Evolutionary conservation across 2,329 filamentous ascomycete species (phyloP), one percentile per base, ranked within the genome.

Genomic region (Cryphonectria nitschkei): DNA sequence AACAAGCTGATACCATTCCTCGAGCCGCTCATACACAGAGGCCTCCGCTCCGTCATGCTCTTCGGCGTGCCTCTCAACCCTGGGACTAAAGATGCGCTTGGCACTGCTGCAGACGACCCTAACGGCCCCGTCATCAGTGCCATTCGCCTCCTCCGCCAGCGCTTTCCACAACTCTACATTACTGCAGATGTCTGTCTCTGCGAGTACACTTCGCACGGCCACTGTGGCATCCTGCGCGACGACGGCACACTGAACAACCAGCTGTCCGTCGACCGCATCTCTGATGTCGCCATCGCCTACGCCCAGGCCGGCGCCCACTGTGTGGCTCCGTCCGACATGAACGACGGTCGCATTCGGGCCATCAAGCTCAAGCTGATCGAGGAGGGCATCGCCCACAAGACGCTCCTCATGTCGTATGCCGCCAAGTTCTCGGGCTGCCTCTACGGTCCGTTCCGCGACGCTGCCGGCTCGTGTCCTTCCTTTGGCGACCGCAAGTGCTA

Each of bases 331-430:
- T 97, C 94, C 1, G 96, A 99, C 81, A 99, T 99, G 96, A 99
- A 98, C 80, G 96, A 99, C 80, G 96, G 96, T 39, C 92, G 96
- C 74, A 97, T 99, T 77, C 93, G 95, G 71, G 95, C 95, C 73
- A 99, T 99, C 81, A 99, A 99, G 86, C 88, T 98, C 68, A 98
- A 98, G 85, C 86, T 99, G 73, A 98, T 98, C 71, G 95, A 98
- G 81, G 91, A 94, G 71, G 95, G 95, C 68, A 93, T 98, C 76
- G 92, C 95, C 8, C 96, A 99, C 84, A 91, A 92, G 79, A 92
- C 95, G 16, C 88, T 97, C 68, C 87, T 99, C 73, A 98, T 99
- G 96, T 97, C 94, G 5, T 99, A 99, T 82, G 94, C 94, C 19
- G 96, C 96, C 78, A 99, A 99, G 81, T 99, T 99, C 83, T 95